Base-by-base conservation (phyloP, 306 rosid genomes). In the Begonia loranthoides region DNA sequence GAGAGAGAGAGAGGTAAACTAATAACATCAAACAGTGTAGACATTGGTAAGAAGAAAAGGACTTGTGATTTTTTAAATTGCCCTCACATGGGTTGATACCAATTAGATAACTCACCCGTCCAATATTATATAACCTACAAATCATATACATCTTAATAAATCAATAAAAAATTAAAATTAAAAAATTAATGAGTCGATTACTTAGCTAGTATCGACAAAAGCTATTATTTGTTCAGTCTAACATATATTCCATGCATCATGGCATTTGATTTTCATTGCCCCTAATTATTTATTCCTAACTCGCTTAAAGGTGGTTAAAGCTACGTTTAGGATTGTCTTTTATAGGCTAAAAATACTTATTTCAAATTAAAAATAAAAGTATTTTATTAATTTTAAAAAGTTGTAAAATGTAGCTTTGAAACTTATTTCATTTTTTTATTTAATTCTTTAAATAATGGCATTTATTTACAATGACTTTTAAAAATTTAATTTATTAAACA, bases 61-160 rank as follows among this genome's bases (percentile, higher is more conserved):
- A 55, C 12, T 19, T 43, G 47, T 28, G 47, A 11, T 12, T 43
- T 10, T 43, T 43, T 50, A 43, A 19, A 17, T 45, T 15, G 58
- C 48, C 46, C 9, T 53, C 73, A 76, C 75, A 70, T 76, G 79
- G 71, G 52, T 65, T 69, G 82, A 76, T 72, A 49, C 82, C 73
- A 45, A 46, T 54, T 52, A 57, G 44, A 57, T 41, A 49, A 50
- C 24, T 67, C 72, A 69, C 56, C 72, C 60, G 52, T 65, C 75
- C 12, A 52, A 54, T 52, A 13, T 49, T 17, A 45, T 17, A 45
- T 6, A 28, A 46, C 6, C 6, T 13, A 57, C n/a, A 0, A 24
- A 5, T 12, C 7, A 21, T 8, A 3, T 17, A 56, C 10, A 47
- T 10, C 44, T 15, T 7, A 5, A 53, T 10, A 3, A 24, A 14